Evolutionary conservation across 73 alveolate genomes (phyloP).

Genomic region (Paramecium bursaria): DNA sequence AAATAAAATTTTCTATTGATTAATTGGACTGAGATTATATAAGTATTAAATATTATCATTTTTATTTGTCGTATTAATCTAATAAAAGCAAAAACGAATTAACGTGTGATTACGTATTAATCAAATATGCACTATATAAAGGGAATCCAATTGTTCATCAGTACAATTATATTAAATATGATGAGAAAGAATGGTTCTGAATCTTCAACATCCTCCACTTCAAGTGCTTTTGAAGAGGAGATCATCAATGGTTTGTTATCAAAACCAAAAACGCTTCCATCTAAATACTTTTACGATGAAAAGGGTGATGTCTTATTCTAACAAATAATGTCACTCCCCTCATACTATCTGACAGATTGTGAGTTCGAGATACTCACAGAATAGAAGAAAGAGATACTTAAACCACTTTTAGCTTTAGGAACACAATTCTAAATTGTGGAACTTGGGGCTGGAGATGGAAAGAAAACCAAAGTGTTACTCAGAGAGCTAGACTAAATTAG

Average conservation of each 20-base stretch:
- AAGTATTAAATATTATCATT: too few species aligned
- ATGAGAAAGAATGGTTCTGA: too few species aligned
- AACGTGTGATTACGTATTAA: too few species aligned
- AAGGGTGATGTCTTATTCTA: background rate
- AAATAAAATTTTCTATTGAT: too few species aligned
- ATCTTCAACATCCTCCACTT: too few species aligned
- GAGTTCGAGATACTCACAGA: background rate
- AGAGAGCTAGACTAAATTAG: background rate
- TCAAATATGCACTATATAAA: too few species aligned
- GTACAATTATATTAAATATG: too few species aligned
- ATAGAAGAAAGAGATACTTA: background rate
- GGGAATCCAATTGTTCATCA: too few species aligned
- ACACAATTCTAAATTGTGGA: background rate
- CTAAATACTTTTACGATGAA: background rate
- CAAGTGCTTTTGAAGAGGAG: too few species aligned
- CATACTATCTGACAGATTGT: background rate
- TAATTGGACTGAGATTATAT: too few species aligned
- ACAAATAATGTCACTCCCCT: background rate
- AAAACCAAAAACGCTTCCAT: background rate
- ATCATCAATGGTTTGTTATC: background rate
- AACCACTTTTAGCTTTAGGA: background rate
- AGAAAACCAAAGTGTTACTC: background rate
- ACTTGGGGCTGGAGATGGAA: background rate
- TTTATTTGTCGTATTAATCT: too few species aligned
- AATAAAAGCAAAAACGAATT: too few species aligned